A percentile compares a stretch with the other conserved stretches of the same genome.
phyloP scores from a whole-genome alignment of 1,284 basidiomycete genomes.

The Fomitiporia mediterranea region DNA sequence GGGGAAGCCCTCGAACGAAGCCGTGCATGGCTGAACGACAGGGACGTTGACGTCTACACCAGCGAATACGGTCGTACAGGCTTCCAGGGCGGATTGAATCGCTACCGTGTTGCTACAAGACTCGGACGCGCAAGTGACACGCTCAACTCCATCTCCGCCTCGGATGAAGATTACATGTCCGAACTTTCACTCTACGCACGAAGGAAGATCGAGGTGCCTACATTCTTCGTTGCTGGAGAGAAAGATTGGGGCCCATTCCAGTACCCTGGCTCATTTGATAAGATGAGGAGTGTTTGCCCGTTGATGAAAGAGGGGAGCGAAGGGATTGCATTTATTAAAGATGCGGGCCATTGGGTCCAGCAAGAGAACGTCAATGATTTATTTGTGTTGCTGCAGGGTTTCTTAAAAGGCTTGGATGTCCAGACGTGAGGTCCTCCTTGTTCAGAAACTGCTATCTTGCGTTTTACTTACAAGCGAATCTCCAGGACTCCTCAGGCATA shows the following conservation, averaged over 20 bases:
- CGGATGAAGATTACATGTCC: constrained; percentile 23
- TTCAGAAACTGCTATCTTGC: no score
- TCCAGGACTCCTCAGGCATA: no score
- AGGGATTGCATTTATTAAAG: constrained; percentile 48
- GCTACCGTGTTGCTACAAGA: constrained; percentile 39
- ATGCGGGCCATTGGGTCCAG: constrained; percentile 62
- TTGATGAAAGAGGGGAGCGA: constrained; percentile 22
- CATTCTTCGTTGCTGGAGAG: constrained; percentile 49
- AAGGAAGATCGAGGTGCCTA: constrained; percentile 42
- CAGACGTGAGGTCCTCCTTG: background rate
- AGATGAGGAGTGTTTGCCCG: constrained; percentile 36
- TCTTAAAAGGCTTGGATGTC: background rate
- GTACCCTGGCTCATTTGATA: constrained; percentile 42
- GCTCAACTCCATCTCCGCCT: constrained; percentile 19
- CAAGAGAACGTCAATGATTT: constrained; percentile 42
- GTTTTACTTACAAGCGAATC: no score
- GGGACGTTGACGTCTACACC: constrained; percentile 45
- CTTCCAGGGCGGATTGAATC: constrained; percentile 59
- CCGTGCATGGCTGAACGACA: constrained; percentile 44
- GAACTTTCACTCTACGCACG: constrained; percentile 23
- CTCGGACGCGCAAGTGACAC: constrained; percentile 24
- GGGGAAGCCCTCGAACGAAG: constrained; percentile 8
- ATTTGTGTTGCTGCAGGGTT: background rate
- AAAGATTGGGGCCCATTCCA: constrained; percentile 60
- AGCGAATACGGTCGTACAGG: constrained; percentile 48